Evolutionary conservation across 305 asterid genomes (phyloP).

Genomic region (Andrographis paniculata): DNA sequence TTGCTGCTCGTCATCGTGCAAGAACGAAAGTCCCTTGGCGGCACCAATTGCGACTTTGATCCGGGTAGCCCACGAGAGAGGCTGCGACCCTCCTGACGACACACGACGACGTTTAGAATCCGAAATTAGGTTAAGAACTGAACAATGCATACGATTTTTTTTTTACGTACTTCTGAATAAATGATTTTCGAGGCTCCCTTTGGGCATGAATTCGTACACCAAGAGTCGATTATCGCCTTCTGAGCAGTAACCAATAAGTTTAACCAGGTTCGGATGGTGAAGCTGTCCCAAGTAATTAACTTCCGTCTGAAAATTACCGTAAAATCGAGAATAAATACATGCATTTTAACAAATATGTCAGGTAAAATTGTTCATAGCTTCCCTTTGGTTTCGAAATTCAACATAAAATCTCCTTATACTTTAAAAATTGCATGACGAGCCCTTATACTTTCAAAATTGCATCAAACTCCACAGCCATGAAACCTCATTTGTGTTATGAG

Average conservation of each 20-base stretch:
- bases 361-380: too few species aligned
- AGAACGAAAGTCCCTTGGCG: slow-evolving; percentile 83
- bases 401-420: too few species aligned
- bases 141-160: background rate
- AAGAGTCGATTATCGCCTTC: slow-evolving; percentile 88
- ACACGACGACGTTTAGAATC: too few species aligned
- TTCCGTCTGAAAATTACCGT: slow-evolving; percentile 63
- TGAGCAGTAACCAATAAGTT: slow-evolving; percentile 86
- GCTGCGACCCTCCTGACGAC: slow-evolving; percentile 77
- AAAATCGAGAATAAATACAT: slow-evolving; percentile 10
- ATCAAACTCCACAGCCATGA: too few species aligned
- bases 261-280: slow-evolving; percentile 80
- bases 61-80: slow-evolving; percentile 82
- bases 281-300: slow-evolving; percentile 91
- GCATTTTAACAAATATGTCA: background rate
- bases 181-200: slow-evolving; percentile 96
- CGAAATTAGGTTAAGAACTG: too few species aligned
- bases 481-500: too few species aligned
- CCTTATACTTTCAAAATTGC: too few species aligned
- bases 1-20: slow-evolving; percentile 85
- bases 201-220: slow-evolving; percentile 93
- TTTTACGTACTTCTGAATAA: slow-evolving; percentile 66
- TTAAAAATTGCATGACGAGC: too few species aligned
- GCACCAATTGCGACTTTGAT: slow-evolving; percentile 93
- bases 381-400: too few species aligned